Conservation (phyloP, 2,329 filamentous ascomycete species). For the Akanthomyces lecanii region DNA sequence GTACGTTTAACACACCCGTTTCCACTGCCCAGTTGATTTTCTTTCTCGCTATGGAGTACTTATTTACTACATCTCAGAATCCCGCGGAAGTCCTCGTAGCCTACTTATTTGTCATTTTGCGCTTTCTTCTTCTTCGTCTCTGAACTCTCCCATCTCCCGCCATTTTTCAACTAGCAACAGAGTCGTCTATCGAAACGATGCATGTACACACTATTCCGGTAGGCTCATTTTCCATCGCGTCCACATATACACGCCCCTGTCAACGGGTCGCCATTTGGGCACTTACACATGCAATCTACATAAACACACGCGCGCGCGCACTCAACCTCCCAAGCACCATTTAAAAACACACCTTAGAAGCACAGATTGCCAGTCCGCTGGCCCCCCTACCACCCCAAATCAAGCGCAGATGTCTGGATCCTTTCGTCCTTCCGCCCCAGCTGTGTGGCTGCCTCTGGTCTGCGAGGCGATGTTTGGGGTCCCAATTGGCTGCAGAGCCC, state of each 20-base stretch:
- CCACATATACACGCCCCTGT: neutral
- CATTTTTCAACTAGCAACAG: neutral
- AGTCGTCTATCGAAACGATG: neutral
- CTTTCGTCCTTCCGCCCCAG: neutral
- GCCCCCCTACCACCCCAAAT: neutral
- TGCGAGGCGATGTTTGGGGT: neutral
- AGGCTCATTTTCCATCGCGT: neutral
- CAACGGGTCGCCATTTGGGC: neutral
- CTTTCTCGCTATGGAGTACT: too few species aligned
- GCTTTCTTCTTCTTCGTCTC: neutral
- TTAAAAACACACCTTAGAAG: neutral
- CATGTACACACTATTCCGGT: neutral
- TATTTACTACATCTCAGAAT: neutral
- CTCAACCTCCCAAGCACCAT: too few species aligned
- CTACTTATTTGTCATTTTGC: neutral
- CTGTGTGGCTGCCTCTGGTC: neutral
- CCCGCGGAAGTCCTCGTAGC: neutral
- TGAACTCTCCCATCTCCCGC: too few species aligned
- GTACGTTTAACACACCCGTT: neutral
- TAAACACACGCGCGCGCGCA: neutral
- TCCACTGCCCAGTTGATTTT: neutral
- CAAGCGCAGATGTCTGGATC: neutral
- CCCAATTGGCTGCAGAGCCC: neutral
- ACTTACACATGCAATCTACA: neutral
- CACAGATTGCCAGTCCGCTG: neutral